Evolutionary conservation across 441 rosid species (phyloP).

Genomic region (Gossypium lobatum): DNA sequence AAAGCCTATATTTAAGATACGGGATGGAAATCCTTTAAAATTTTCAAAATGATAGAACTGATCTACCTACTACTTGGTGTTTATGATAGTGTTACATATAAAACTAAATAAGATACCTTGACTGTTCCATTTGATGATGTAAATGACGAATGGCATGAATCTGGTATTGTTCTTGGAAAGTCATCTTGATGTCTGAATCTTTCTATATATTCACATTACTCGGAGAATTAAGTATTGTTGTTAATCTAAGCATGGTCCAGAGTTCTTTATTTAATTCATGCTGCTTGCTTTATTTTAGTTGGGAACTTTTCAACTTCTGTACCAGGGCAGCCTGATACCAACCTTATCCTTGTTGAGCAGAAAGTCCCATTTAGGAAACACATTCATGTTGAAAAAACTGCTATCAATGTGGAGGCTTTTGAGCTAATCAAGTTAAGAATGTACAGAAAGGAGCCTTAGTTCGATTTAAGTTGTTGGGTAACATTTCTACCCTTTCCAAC

Average conservation of each 20-base stretch:
- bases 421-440: conserved; percentile 39
- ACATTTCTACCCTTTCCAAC: conserved; percentile 3
- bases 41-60: background rate
- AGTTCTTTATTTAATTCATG: conserved; percentile 7
- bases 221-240: conserved; percentile 9
- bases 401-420: conserved; percentile 32
- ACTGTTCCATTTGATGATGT: background rate
- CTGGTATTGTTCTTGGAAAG: conserved; percentile 8
- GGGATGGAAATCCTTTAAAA: background rate
- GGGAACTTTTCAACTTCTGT: conserved; percentile 17
- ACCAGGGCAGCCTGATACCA: conserved; percentile 27
- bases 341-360: conserved; percentile 35
- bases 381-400: conserved; percentile 32
- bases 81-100: background rate
- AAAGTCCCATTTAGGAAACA: conserved; percentile 27
- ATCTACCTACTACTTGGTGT: background rate
- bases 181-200: background rate
- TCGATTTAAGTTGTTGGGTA: conserved; percentile 17
- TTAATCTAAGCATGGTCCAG: conserved; percentile 3
- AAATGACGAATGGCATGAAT: background rate
- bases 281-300: conserved; percentile 15
- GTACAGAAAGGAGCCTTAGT: conserved; percentile 26
- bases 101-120: background rate
- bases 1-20: background rate
- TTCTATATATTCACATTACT: background rate